These are phyloP conservation scores for Plasmodium berghei DNA, from an alignment of 169 alveolate genomes.

Conservation along the genomic window DNA sequence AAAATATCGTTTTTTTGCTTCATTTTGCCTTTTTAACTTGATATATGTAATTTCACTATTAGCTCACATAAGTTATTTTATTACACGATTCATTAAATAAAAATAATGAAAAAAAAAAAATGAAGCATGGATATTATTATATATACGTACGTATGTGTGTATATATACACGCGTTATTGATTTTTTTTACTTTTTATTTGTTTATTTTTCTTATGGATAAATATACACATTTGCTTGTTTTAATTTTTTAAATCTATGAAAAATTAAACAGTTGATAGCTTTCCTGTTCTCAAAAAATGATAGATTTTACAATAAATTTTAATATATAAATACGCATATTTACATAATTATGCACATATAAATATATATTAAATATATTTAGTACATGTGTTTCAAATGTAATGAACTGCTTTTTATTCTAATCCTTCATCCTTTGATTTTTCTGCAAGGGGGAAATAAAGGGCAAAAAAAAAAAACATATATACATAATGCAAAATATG, in stretches of 20 bases:
- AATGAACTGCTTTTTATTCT: conserved; percentile 25
- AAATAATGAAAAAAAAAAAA: too few species aligned
- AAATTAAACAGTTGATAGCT: conserved; percentile 33
- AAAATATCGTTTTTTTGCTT: conserved; percentile 5
- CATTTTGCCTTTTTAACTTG: neutral
- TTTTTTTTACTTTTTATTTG: neutral
- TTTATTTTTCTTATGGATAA: neutral
- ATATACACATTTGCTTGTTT: conserved; percentile 13
- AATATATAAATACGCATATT: conserved; percentile 18
- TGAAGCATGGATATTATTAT: neutral
- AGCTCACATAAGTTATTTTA: too few species aligned
- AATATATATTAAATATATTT: conserved; percentile 8
- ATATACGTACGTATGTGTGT: neutral
- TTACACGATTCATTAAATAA: too few species aligned
- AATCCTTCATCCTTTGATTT: conserved; percentile 71
- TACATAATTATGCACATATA: conserved; percentile 17
- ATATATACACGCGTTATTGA: neutral
- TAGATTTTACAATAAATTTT: conserved; percentile 15
- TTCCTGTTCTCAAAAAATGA: conserved; percentile 21
- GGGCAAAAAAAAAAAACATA: conserved; percentile 14
- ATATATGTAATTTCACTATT: too few species aligned
- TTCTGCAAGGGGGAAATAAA: conserved; percentile 11
- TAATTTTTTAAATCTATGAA: conserved; percentile 10
- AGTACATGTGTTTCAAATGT: conserved; percentile 12
- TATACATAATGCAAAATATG: neutral